Evolutionary conservation across 169 alveolate species (phyloP).

Genomic region (Plasmodium vinckei): DNA sequence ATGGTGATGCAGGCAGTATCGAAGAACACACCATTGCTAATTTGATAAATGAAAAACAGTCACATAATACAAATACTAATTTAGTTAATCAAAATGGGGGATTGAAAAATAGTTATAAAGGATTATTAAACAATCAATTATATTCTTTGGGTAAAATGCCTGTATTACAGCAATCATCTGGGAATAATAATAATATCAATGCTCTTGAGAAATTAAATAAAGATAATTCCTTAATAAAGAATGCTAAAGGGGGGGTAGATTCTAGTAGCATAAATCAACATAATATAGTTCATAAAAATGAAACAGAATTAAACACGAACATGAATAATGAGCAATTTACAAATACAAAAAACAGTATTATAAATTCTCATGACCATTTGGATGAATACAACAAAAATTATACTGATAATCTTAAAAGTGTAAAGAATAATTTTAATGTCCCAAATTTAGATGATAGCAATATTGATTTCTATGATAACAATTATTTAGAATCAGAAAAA

Average conservation of each 20-base stretch:
- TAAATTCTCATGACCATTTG: neutral
- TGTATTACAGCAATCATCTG: neutral
- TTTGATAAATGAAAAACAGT: slow-evolving; percentile 28
- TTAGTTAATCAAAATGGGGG: slow-evolving; percentile 17
- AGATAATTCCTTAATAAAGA: neutral
- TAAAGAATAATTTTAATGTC: too few relatives aligned
- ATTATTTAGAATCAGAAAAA: slow-evolving; percentile 54
- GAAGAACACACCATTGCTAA: slow-evolving; percentile 13
- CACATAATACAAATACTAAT: slow-evolving; percentile 32
- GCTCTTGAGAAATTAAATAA: neutral
- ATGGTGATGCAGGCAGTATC: neutral
- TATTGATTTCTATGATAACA: slow-evolving; percentile 9
- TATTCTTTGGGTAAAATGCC: slow-evolving; percentile 14
- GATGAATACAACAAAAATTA: neutral
- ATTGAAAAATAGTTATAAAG: slow-evolving; percentile 12
- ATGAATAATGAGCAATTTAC: too few relatives aligned
- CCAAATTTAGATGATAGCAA: neutral
- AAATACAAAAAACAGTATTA: neutral
- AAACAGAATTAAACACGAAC: slow-evolving; percentile 10
- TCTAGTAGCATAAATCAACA: slow-evolving; percentile 33
- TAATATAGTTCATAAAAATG: neutral
- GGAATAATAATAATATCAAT: slow-evolving; percentile 1
- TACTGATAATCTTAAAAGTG: slow-evolving; percentile 1
- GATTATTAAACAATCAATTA: slow-evolving; percentile 18
- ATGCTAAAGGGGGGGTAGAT: slow-evolving; percentile 8